Conservation (phyloP, 129 eudicot species). For the Glebionis coronaria region DNA sequence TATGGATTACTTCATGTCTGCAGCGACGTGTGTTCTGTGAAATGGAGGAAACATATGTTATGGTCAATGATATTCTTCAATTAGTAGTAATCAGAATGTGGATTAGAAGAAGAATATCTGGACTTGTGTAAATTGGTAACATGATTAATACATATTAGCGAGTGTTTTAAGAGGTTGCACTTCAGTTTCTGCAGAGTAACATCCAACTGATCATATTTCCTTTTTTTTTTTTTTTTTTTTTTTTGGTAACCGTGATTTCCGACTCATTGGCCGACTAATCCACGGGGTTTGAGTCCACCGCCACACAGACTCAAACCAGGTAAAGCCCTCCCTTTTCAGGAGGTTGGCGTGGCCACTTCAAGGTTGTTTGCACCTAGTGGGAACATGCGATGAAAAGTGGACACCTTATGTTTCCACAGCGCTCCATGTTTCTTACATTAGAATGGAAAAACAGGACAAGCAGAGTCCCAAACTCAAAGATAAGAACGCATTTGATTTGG, state of each 20-base stretch:
- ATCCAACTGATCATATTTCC: constrained; percentile 37
- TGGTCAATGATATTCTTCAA: constrained; percentile 46
- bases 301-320: no score
- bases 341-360: no score
- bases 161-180: constrained; percentile 44
- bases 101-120: constrained; percentile 39
- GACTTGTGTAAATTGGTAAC: constrained; percentile 23
- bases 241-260: no score
- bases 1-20: constrained; percentile 30
- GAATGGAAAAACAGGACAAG: constrained; percentile 33
- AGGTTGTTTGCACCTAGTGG: no score
- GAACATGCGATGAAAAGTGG: constrained; percentile 34
- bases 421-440: constrained; percentile 38
- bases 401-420: constrained; percentile 38
- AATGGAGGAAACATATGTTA: constrained; percentile 34
- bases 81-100: constrained; percentile 31
- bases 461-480: constrained; percentile 28
- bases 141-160: constrained; percentile 42
- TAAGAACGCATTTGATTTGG: constrained; percentile 36
- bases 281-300: no score
- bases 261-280: no score
- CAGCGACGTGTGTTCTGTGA: constrained; percentile 33
- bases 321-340: no score
- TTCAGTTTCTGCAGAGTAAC: constrained; percentile 21
- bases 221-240: no score